Evolutionary conservation across 331 rosid genomes (phyloP), one percentile per base, ranked within the genome.

Genomic region (Malus hybrid): DNA sequence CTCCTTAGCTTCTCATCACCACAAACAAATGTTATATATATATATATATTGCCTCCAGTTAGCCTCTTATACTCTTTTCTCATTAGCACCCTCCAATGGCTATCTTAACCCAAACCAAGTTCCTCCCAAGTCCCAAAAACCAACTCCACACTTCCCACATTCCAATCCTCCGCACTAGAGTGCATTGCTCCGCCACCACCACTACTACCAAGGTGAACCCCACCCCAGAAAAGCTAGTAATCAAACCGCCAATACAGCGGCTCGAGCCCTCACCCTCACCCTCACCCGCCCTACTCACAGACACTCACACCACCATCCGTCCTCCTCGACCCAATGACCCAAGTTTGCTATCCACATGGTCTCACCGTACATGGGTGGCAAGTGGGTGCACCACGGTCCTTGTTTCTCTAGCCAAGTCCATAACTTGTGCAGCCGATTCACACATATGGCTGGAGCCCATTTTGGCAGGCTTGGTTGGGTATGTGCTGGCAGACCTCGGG

Each of bases 401-500:
- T 3, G 48, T 78, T 66, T 87, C 88, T 24, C 74, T 87, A 24
- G 88, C 82, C 56, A 82, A 80, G 76, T 82, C 87, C 34, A 12
- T 75, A 4, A 44, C 22, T 5, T 80, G 85, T 58, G 81, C 88
- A 44, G 79, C 78, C 19, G 18, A 57, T 63, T 68, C 82, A n/a
- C 84, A 82, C 62, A 67, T 70, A 24, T 82, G 86, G 88, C 77
- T 74, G 2, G 79, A 85, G 70, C 85, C 87, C 13, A 19, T 73
- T 62, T 73, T 87, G 75, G 88, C 86, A 9, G 86, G 70, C 39
- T 70, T 82, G 66, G 81, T 73, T 29, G 97, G 99, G 39, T 92
- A 92, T 46, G 76, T 86, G 56, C 62, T 92, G 72, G 93, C 97
- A 1, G 99, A 92, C 42, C 92, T 94, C 22, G 96, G 89, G 1